Conservation (phyloP, 2,329 filamentous ascomycete species). For the Clarireedia paspali region DNA sequence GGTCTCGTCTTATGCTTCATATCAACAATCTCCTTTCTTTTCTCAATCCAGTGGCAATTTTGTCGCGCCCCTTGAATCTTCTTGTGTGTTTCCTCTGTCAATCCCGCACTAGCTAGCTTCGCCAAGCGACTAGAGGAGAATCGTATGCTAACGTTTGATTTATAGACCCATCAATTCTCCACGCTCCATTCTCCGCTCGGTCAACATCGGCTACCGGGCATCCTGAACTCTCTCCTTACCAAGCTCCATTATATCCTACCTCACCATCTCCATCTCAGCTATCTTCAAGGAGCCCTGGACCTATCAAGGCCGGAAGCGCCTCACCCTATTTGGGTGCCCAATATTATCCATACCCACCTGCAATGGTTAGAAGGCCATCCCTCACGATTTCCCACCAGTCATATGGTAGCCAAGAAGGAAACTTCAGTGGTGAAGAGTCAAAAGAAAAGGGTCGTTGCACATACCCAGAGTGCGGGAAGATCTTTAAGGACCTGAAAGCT, state of each 20-base stretch:
- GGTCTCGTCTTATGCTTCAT: slow-evolving; percentile 16
- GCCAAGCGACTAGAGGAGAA: slow-evolving; percentile 3
- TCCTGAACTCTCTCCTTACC: slow-evolving; percentile 22
- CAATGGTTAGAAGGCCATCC: slow-evolving; percentile 18
- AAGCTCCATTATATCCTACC: slow-evolving; percentile 24
- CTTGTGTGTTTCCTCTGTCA: slow-evolving; percentile 44
- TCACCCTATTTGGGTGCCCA: slow-evolving; percentile 25
- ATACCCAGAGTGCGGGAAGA: slow-evolving; percentile 49
- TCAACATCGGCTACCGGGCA: slow-evolving; percentile 20
- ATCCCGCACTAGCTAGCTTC: slow-evolving; percentile 15
- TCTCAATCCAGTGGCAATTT: slow-evolving; percentile 46
- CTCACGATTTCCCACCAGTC: slow-evolving; percentile 23
- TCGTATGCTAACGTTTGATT: slow-evolving; percentile 18
- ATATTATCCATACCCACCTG: slow-evolving; percentile 27
- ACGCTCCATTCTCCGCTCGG: slow-evolving; percentile 23
- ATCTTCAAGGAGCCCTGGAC: slow-evolving; percentile 24
- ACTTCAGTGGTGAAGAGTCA: slow-evolving; percentile 27
- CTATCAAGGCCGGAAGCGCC: slow-evolving; percentile 24
- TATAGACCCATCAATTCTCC: slow-evolving; percentile 29
- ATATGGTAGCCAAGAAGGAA: slow-evolving; percentile 24
- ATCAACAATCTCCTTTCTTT: slow-evolving; percentile 39
- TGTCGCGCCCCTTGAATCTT: slow-evolving; percentile 42
- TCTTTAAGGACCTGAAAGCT: slow-evolving; percentile 63
- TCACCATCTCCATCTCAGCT: slow-evolving; percentile 28
- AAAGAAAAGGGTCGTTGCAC: slow-evolving; percentile 39